Base-by-base conservation (phyloP, 108 stramenopile genomes). In the Skeletonema grethae region DNA sequence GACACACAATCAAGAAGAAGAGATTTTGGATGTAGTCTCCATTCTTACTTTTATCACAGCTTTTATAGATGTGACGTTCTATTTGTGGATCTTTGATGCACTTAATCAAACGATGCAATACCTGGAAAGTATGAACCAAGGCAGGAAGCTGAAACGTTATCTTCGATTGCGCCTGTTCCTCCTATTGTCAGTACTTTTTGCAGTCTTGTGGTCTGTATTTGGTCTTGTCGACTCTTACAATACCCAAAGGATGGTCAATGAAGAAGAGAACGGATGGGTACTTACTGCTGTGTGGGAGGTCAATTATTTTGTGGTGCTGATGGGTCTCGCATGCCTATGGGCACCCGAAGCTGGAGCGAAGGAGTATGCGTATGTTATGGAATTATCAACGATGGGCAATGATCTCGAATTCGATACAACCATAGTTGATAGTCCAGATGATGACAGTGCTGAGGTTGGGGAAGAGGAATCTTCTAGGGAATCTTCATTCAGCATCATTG, bases 281-380 rank as follows among this genome's bases (percentile, higher is more conserved):
- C 65, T 91, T 15, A 82, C 67, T 75, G 89, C 88, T 41, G 73
- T 87, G n/a, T 88, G 79, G 82, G 90, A 93, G 64, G 25, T 95
- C 10, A 95, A 93, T 72, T 95, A 95, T 73, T 73, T 90, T 5
- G 81, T 86, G 39, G 86, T 91, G 25, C 80, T 95, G 59, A 59
- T 87, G 16, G 82, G 79, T 12, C 79, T 95, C 8, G 87, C 94
- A 10, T 69, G 77, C 69, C 63, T 95, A 38, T 95, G 94, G 91
- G 77, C 85, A 62, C 94, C 94, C 8, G 87, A 88, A 56, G 72
- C 86, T 12, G 90, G 79, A 63, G 94, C 94, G 1, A 91, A 91
- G 62, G 89, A 93, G 50, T 92, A 88, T 65, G 94, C 94, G 5
- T 95, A 83, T 72, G 94, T 92, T 25, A 95, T 95, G 94, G 90